Base-by-base conservation (phyloP, 2,329 filamentous ascomycete genomes). In the Sphaerulina musiva region DNA sequence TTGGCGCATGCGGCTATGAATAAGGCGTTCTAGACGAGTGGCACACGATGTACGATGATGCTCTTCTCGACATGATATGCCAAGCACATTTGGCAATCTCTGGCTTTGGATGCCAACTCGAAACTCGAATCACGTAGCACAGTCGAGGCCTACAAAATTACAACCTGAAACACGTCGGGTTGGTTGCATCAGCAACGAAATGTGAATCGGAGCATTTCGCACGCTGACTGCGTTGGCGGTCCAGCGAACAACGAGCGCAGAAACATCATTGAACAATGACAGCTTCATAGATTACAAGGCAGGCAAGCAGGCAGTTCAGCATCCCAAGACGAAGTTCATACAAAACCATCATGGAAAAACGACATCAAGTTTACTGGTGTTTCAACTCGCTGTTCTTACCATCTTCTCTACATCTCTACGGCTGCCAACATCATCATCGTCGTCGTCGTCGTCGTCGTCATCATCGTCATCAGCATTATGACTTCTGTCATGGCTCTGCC, bases 1-100 rank as follows among this genome's bases (percentile, higher is more conserved):
- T 72, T 92, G 70, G 88, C 88, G 42, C 87, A 93, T 68, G 84
- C 88, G 73, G 84, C 84, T 44, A 89, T 93, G 86, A 84, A 82
- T 61, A 90, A 84, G 78, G 74, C 80, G 46, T 89, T 92, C 23
- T 68, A 82, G 55, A 48, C 57, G 42, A 38, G 23, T 39, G 23
- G 36, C 42, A 44, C 11, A 6, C 42, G 7, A 31, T 26, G 17
- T 44, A 6, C 34, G 34, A 38, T 11, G 32, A 26, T 20, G 40
- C 20, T 44, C 42, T 9, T 44, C 26, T 20, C 42, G 11, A 38
- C 2, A 12, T 36, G 32, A 12, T 38, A 38, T 17, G 40, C 40
- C 40, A 42, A 7, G 40, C 40, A 17, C 23, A 8, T 42, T n/a
- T 20, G 23, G 40, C 40, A 42, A 17, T 20, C 20, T 20, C 20